Evolutionary conservation across 257 asterid genomes (phyloP).

Genomic region (Primulina eburnea): DNA sequence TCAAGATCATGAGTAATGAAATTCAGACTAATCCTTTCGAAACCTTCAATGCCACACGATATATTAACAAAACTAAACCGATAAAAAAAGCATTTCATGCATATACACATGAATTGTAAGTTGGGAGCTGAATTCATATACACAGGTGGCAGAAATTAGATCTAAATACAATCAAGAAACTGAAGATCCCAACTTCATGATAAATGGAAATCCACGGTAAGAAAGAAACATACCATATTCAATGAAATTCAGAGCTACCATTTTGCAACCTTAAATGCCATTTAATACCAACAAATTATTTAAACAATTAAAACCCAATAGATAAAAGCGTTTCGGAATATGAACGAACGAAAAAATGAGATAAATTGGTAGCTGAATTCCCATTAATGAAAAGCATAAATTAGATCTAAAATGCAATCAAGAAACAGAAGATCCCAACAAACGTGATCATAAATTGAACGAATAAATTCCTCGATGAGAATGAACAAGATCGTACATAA

Average conservation of each 20-base stretch:
- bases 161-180: constrained; percentile 15
- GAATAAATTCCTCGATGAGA: not conserved
- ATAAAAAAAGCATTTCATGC: not conserved
- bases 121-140: not conserved
- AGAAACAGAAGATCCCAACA: constrained; percentile 21
- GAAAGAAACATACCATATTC: constrained; percentile 17
- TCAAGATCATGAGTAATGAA: not conserved
- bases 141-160: constrained; percentile 22
- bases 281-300: too few species aligned
- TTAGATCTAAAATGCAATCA: constrained; percentile 25
- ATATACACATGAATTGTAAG: not conserved
- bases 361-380: constrained; percentile 3
- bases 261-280: not conserved
- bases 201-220: not conserved
- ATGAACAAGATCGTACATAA: constrained; percentile 16
- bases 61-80: not conserved
- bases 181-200: constrained; percentile 22
- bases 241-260: not conserved
- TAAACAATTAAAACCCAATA: not conserved
- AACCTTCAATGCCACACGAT: too few species aligned
- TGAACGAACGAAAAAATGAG: not conserved
- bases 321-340: not conserved
- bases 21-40: not conserved
- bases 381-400: not conserved
- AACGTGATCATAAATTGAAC: constrained; percentile 5